Evolutionary conservation across 352 stramenopile genomes (phyloP).

Genomic region (Phytophthora pseudosyringae): DNA sequence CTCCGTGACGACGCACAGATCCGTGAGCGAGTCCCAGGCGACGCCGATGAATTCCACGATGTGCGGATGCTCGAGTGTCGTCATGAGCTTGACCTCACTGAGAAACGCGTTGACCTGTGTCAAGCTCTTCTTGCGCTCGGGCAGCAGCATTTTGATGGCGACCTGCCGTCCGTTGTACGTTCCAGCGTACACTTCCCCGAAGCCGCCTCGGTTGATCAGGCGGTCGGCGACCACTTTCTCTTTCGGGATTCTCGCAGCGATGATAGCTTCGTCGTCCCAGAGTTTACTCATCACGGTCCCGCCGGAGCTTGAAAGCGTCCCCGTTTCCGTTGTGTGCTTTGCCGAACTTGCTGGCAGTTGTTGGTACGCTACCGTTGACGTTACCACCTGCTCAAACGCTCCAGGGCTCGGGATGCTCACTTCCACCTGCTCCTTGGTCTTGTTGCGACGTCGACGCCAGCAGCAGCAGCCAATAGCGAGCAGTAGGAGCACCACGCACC

Average conservation of each 20-base stretch:
- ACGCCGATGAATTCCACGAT: constrained; percentile 58
- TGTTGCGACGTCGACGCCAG: constrained; percentile 14
- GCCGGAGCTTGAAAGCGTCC: constrained; percentile 24
- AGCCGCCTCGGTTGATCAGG: constrained; percentile 31
- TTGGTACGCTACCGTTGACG: not conserved
- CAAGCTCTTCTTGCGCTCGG: constrained; percentile 34
- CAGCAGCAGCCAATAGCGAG: constrained; percentile 13
- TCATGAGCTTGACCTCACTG: constrained; percentile 37
- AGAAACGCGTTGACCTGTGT: constrained; percentile 39
- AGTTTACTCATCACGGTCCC: constrained; percentile 13
- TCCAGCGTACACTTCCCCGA: constrained; percentile 35
- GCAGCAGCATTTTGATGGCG: constrained; percentile 36
- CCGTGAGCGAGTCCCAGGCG: constrained; percentile 48
- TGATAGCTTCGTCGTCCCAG: constrained; percentile 45
- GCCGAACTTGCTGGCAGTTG: constrained; percentile 2
- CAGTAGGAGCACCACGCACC: constrained; percentile 18
- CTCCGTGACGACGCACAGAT: constrained; percentile 50
- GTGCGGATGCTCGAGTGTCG: constrained; percentile 34
- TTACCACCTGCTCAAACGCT: constrained; percentile 7
- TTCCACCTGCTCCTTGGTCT: constrained; percentile 12
- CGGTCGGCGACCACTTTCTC: constrained; percentile 28
- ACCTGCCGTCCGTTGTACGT: constrained; percentile 37
- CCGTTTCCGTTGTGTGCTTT: constrained; percentile 8
- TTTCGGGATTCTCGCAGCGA: constrained; percentile 31
- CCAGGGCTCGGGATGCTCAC: constrained; percentile 15